Base-by-base conservation (phyloP, 805 yeast species). In the Schwanniomyces sp. region DNA sequence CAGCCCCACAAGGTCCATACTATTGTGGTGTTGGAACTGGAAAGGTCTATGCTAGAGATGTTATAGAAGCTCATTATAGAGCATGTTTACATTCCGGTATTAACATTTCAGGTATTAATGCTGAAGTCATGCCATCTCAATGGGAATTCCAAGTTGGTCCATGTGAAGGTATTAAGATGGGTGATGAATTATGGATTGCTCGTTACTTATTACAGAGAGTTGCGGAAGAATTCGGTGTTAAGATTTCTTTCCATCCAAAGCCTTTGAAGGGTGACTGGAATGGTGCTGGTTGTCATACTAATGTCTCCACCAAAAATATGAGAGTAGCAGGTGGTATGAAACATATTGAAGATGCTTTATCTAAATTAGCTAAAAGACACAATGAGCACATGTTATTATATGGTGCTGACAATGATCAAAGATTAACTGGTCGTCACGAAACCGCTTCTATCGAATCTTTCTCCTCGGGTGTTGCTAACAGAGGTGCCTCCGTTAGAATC, bases 121-220 rank as follows among this genome's bases (percentile, higher is more conserved):
- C 98, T 61, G 99, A 92, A 81, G 99, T 92, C 56, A 94, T 92
- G 98, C 99, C 99, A 51, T 91, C 97, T 52, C 99, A 92, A 81
- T 92, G 99, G 99, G 99, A 92, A 80, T 92, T 88, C 88, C 99
- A 92, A 81, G 98, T 92, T 59, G 99, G 99, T 64, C 98, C 99
- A 57, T 90, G 97, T 74, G 82, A 75, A 56, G 99, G 99, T 66
- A 92, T 94, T 69, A 72, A 75, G 60, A 92, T 92, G 98, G 98
- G 97, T 70, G 99, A 92, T 73, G 86, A 92, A 74, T 82, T 94
- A 69, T 92, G 98, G 92, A 81, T 91, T 67, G 94, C 97, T 52
- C 86, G 99, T 75, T 94, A 89, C 73, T 78, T 94, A 62, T 79
- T 94, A 67, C 84, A 83, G 76, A 86, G 97, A 76, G 94, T 91